These are phyloP conservation scores for Magnaporthales sp. DNA, from an alignment of 2,329 filamentous ascomycete genomes.

Conservation along the genomic window DNA sequence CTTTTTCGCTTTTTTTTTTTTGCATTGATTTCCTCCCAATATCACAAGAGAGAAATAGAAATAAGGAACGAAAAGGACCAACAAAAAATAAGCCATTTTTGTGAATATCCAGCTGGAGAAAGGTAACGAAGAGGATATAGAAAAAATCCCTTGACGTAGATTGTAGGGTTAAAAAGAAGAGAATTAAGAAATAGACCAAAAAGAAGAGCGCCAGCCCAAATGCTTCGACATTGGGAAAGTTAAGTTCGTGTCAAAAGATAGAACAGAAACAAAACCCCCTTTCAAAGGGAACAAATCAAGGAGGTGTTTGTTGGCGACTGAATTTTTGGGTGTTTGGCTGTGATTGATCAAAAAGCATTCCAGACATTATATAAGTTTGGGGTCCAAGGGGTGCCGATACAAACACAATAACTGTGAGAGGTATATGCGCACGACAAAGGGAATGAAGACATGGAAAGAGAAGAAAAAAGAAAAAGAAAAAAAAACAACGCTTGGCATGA, in stretches of 20 bases:
- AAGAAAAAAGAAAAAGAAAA: not conserved
- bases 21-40: not conserved
- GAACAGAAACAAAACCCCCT: not conserved
- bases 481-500: not conserved
- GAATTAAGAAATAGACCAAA: not conserved
- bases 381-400: not conserved
- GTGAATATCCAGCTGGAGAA: not conserved
- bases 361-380: constrained; percentile 1
- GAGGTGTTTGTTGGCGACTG: not conserved
- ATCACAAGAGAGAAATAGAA: not conserved
- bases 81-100: not conserved
- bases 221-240: not conserved
- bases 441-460: not conserved
- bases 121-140: not conserved
- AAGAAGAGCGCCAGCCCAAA: constrained; percentile 2
- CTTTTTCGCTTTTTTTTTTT: not conserved
- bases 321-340: not conserved
- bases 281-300: not conserved
- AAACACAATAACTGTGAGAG: not conserved
- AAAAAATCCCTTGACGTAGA: not conserved
- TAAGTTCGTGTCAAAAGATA: not conserved
- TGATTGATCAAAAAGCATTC: not conserved
- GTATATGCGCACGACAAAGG: not conserved
- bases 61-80: not conserved
- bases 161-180: not conserved